These are phyloP conservation scores for Leccinellum albellum DNA, from an alignment of 768 basidiomycete species.

Conservation along the genomic window DNA sequence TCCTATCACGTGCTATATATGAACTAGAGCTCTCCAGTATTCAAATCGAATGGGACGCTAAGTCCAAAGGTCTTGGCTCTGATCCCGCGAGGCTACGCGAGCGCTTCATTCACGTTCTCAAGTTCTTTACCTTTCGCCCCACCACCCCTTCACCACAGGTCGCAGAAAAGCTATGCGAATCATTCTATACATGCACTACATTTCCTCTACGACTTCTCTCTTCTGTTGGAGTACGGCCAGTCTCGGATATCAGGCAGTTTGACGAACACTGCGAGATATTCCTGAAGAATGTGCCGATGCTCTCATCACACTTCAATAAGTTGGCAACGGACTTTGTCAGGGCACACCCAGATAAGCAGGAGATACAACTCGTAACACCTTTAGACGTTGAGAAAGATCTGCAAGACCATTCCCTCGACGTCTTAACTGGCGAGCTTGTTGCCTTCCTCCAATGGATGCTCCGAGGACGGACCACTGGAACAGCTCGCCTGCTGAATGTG, in stretches of 20 bases:
- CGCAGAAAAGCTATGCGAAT: slow-evolving; percentile 59
- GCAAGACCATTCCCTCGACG: neutral
- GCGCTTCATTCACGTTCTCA: slow-evolving; percentile 2
- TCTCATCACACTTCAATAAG: slow-evolving; percentile 54
- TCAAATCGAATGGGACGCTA: neutral
- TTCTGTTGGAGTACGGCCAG: slow-evolving; percentile 48
- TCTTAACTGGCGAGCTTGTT: neutral
- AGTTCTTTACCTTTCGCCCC: slow-evolving; percentile 8
- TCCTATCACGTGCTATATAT: neutral
- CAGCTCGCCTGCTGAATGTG: neutral
- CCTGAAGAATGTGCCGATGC: slow-evolving; percentile 65
- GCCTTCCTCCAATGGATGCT: slow-evolving; percentile 6
- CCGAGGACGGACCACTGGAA: neutral
- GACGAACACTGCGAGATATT: neutral
- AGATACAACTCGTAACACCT: neutral
- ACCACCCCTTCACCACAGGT: slow-evolving; percentile 68
- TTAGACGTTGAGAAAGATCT: slow-evolving; percentile 1
- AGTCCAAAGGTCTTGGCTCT: neutral
- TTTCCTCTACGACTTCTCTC: neutral
- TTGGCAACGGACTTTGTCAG: slow-evolving; percentile 50
- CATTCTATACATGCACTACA: slow-evolving; percentile 67
- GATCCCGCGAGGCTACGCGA: neutral
- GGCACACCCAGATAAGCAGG: neutral
- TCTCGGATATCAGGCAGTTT: slow-evolving; percentile 43
- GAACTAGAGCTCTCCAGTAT: neutral